Conservation (phyloP, 2,329 filamentous ascomycete species). For the Claviceps citrina region DNA sequence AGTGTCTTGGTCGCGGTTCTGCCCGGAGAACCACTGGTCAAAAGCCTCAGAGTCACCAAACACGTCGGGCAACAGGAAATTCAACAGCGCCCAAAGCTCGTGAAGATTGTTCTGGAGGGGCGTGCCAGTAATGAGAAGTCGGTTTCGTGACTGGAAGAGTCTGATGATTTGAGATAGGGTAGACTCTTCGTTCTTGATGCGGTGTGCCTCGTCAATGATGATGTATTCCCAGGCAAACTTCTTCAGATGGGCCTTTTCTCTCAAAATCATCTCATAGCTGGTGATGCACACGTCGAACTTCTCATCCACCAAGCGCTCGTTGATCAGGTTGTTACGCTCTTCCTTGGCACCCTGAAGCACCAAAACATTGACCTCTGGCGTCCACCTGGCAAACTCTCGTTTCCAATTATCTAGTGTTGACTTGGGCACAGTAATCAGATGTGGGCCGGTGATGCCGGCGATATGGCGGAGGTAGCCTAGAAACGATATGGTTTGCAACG, state of each 20-base stretch:
- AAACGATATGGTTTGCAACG: constrained; percentile 92
- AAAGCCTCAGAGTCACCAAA: constrained; percentile 95
- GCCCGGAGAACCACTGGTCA: constrained; percentile 92
- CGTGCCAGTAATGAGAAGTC: constrained; percentile 88
- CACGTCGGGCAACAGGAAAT: constrained; percentile 94
- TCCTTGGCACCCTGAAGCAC: constrained; percentile 93
- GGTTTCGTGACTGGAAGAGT: constrained; percentile 87
- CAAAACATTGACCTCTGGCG: constrained; percentile 84
- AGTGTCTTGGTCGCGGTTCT: constrained; percentile 80
- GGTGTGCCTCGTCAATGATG: constrained; percentile 93
- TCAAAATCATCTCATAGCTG: constrained; percentile 96
- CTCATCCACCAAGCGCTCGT: constrained; percentile 78
- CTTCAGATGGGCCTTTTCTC: constrained; percentile 86
- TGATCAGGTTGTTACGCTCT: constrained; percentile 74
- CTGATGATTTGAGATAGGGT: constrained; percentile 93
- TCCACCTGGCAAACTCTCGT: constrained; percentile 86
- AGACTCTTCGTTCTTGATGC: constrained; percentile 98
- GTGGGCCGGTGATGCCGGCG: constrained; percentile 75
- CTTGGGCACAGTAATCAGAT: constrained; percentile 85
- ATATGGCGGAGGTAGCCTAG: constrained; percentile 87
- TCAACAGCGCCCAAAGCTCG: constrained; percentile 92
- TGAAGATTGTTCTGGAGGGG: constrained; percentile 96
- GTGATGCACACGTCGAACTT: constrained; percentile 97
- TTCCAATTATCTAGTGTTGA: constrained; percentile 98
- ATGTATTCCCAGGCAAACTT: constrained; percentile 99